These are phyloP conservation scores for Obelidium mucronatum DNA, from an alignment of 192 early-diverging fungal genomes.

Conservation along the genomic window DNA sequence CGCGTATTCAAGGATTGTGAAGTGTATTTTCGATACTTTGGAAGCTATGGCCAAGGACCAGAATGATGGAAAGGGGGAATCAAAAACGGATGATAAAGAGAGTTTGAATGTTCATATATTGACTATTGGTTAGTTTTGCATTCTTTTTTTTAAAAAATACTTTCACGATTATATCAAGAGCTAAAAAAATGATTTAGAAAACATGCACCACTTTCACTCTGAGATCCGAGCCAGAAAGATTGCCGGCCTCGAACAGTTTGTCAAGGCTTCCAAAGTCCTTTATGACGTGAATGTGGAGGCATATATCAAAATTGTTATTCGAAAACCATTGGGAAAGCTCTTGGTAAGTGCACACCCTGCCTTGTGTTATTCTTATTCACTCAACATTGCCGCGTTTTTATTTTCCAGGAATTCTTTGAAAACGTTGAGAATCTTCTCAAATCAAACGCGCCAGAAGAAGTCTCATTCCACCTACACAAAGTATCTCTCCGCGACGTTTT, in stretches of 20 bases:
- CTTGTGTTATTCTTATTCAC: neutral
- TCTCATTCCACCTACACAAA: constrained; percentile 84
- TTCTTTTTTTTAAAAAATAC: constrained; percentile 22
- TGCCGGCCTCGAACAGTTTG: constrained; percentile 73
- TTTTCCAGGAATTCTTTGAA: constrained; percentile 90
- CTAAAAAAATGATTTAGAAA: constrained; percentile 67
- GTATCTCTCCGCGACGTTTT: constrained; percentile 84
- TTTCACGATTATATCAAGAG: constrained; percentile 5
- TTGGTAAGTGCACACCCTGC: constrained; percentile 55
- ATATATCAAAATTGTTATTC: constrained; percentile 87
- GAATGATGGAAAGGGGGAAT: constrained; percentile 54
- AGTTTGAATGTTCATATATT: constrained; percentile 85
- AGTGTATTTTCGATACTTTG: constrained; percentile 85
- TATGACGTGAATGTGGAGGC: constrained; percentile 85
- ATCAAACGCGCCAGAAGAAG: constrained; percentile 78
- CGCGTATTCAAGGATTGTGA: constrained; percentile 84
- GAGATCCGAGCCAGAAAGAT: constrained; percentile 81
- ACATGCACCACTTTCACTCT: constrained; percentile 92
- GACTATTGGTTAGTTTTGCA: constrained; percentile 60
- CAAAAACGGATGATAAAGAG: constrained; percentile 82
- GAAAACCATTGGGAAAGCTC: constrained; percentile 85
- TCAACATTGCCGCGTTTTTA: neutral
- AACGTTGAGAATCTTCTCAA: constrained; percentile 88
- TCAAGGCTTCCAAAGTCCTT: constrained; percentile 82
- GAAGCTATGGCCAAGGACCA: constrained; percentile 75